A percentile compares a stretch with the other conserved stretches of the same genome.
Evolutionary conservation across 192 early-diverging fungal genomes (phyloP).

Genomic region (Podila clonocystis): DNA sequence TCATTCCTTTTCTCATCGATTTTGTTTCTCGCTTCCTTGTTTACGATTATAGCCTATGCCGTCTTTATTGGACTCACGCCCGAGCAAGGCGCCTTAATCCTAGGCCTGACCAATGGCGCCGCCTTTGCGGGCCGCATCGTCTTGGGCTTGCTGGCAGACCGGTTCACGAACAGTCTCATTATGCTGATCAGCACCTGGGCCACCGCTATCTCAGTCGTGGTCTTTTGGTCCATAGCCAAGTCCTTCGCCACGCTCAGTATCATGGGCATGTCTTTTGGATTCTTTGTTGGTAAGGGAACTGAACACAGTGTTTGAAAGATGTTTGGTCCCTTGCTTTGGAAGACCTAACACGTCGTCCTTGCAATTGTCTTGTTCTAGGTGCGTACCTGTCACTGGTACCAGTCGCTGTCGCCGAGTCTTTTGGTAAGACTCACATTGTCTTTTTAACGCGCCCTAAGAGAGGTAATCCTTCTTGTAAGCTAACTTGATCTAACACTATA

Average conservation of each 20-base stretch:
- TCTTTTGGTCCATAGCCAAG: constrained; percentile 62
- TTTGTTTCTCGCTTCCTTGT: not conserved
- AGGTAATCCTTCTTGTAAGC: not conserved
- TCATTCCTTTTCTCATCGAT: not conserved
- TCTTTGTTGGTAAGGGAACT: constrained; percentile 30
- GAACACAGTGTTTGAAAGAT: not conserved
- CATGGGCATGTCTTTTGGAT: constrained; percentile 56
- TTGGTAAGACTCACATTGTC: constrained; percentile 26
- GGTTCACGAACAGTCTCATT: constrained; percentile 47
- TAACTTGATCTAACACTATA: not conserved
- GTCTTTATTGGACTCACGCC: constrained; percentile 33
- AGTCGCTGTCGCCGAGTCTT: constrained; percentile 49
- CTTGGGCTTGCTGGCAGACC: constrained; percentile 50
- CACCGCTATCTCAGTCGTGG: constrained; percentile 39
- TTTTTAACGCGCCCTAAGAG: not conserved
- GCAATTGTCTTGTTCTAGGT: constrained; percentile 4
- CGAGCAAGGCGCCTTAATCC: constrained; percentile 35
- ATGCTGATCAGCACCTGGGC: constrained; percentile 43
- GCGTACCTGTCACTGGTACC: constrained; percentile 59
- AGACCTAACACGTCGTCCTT: not conserved
- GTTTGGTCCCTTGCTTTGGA: not conserved
- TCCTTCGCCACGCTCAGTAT: constrained; percentile 49
- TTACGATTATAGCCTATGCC: constrained; percentile 16
- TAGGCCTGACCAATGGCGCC: constrained; percentile 36
- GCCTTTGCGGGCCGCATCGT: constrained; percentile 40